These are phyloP conservation scores for Aspergillus biplanus DNA, from an alignment of 495 filamentous ascomycete species.

Conservation along the genomic window DNA sequence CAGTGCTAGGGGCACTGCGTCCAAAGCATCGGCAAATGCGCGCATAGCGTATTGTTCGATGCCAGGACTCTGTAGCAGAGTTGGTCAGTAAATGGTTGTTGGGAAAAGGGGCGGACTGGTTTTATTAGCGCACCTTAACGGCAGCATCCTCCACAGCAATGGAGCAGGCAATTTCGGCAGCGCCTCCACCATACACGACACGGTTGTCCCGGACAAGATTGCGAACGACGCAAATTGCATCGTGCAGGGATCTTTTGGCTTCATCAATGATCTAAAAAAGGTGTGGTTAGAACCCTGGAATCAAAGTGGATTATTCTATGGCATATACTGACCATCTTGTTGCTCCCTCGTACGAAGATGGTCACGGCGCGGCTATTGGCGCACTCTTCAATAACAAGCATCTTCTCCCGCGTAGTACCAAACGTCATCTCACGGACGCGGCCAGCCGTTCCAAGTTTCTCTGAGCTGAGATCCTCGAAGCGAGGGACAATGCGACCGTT, in stretches of 20 bases:
- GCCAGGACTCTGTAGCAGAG: conserved; percentile 69
- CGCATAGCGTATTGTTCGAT: conserved; percentile 99
- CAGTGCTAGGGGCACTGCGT: conserved; percentile 93
- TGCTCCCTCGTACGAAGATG: conserved; percentile 93
- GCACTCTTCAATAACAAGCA: conserved; percentile 99
- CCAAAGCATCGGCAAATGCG: conserved; percentile 93
- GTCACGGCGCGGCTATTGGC: conserved; percentile 97
- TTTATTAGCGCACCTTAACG: conserved; percentile 62
- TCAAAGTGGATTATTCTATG: background rate
- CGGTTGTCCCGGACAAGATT: conserved; percentile 96
- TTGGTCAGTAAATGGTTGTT: conserved; percentile 14
- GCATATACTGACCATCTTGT: conserved; percentile 84
- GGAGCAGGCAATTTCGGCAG: conserved; percentile 97
- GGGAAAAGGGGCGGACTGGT: background rate
- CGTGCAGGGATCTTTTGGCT: conserved; percentile 94
- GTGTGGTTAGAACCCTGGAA: conserved; percentile 28
- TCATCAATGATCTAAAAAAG: conserved; percentile 88
- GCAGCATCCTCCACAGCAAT: conserved; percentile 94
- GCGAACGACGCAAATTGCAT: conserved; percentile 95
- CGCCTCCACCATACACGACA: conserved; percentile 97
- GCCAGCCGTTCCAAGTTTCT: conserved; percentile 89
- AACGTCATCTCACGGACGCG: conserved; percentile 94
- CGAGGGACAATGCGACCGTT: conserved; percentile 96
- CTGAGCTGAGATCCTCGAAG: conserved; percentile 89
- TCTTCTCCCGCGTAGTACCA: conserved; percentile 97